Evolutionary conservation across 2,329 filamentous ascomycete genomes (phyloP).

Genomic region (Fusarium gaditjirri): DNA sequence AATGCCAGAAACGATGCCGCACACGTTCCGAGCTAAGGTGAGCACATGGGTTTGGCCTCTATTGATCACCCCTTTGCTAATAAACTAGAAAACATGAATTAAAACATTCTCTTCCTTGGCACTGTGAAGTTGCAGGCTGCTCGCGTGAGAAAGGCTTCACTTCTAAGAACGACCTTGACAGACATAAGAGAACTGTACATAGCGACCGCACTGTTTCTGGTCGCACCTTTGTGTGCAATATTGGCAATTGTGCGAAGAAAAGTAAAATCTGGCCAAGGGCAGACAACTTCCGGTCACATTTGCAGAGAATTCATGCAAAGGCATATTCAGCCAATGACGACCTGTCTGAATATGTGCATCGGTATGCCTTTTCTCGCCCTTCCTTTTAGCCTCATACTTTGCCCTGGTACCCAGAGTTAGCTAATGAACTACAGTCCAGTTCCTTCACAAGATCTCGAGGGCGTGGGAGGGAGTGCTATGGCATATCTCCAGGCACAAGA

Average conservation of each 20-base stretch:
- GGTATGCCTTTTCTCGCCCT: constrained; percentile 18
- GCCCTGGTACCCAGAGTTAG: neutral
- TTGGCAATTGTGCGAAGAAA: constrained; percentile 41
- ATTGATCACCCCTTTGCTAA: constrained; percentile 26
- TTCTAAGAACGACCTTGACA: constrained; percentile 82
- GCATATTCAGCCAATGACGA: constrained; percentile 52
- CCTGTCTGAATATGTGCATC: constrained; percentile 50
- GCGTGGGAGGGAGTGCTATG: constrained; percentile 44
- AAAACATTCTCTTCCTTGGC: constrained; percentile 74
- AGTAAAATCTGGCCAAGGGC: constrained; percentile 79
- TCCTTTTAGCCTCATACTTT: neutral
- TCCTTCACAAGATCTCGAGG: constrained; percentile 39
- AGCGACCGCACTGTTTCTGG: constrained; percentile 52
- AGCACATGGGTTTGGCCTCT: neutral
- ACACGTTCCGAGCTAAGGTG: constrained; percentile 68
- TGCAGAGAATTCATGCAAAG: constrained; percentile 72
- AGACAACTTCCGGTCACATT: constrained; percentile 88
- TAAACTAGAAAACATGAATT: constrained; percentile 75
- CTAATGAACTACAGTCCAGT: constrained; percentile 16
- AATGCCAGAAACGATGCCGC: constrained; percentile 56
- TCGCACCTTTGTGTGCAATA: constrained; percentile 42
- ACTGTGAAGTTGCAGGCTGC: constrained; percentile 70
- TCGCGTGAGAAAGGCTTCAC: constrained; percentile 74
- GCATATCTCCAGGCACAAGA: constrained; percentile 36
- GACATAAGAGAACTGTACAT: constrained; percentile 81